Conservation (phyloP, 106 monocot genomes). For the Triglochin maritima region DNA sequence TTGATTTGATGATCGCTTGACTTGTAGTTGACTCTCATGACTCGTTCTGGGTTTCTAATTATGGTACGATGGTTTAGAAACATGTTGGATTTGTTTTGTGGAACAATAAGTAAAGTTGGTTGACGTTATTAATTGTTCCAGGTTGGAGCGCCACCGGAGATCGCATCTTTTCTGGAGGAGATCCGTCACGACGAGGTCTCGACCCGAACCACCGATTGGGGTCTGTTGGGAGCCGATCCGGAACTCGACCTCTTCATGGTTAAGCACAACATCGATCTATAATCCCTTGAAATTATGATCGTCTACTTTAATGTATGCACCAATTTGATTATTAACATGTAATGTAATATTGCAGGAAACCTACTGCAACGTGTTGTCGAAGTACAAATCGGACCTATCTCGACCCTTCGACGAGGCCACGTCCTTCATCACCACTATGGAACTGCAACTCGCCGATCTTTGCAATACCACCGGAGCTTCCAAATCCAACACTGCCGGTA, state of each 20-base stretch:
- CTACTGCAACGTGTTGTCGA: constrained; percentile 33
- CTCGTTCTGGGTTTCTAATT: too few species aligned
- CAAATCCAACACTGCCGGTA: background rate
- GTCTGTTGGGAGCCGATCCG: constrained; percentile 24
- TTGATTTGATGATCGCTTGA: too few species aligned
- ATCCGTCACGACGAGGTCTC: constrained; percentile 23
- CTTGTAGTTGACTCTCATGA: too few species aligned
- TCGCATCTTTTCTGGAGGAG: constrained; percentile 34
- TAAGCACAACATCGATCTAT: background rate
- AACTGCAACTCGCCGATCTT: constrained; percentile 32
- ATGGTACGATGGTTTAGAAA: background rate
- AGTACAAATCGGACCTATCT: constrained; percentile 36
- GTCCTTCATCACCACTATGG: constrained; percentile 28
- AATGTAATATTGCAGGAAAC: constrained; percentile 19
- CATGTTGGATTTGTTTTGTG: background rate
- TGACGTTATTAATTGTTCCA: background rate
- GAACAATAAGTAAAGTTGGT: background rate
- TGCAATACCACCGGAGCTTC: constrained; percentile 9
- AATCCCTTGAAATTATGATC: background rate
- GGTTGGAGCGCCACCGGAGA: constrained; percentile 53
- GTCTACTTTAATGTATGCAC: background rate
- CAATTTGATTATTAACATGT: background rate
- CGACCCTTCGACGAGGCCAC: constrained; percentile 45
- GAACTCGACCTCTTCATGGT: constrained; percentile 61
- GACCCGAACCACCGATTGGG: background rate